Evolutionary conservation across 2,329 filamentous ascomycete genomes (phyloP).

Genomic region (Penicillium hordei): DNA sequence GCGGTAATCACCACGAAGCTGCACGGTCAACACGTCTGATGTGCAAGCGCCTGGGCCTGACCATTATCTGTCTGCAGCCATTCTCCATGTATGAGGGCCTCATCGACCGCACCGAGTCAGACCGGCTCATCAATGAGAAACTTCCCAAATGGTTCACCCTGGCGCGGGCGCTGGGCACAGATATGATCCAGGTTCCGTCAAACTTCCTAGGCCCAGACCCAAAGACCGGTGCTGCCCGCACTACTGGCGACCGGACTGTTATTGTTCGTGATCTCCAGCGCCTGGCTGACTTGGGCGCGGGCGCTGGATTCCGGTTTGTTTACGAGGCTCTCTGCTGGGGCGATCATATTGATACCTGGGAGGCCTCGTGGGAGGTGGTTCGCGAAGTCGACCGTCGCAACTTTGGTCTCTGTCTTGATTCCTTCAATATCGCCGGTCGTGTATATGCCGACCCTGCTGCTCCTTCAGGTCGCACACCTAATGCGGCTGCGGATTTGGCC

Average conservation of each 20-base stretch:
- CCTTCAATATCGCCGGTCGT: slow-evolving; percentile 73
- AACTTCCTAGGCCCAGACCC: slow-evolving; percentile 57
- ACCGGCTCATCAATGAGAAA: slow-evolving; percentile 57
- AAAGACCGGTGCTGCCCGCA: slow-evolving; percentile 39
- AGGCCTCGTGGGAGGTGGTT: slow-evolving; percentile 69
- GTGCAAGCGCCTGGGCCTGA: slow-evolving; percentile 32
- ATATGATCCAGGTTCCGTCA: slow-evolving; percentile 73
- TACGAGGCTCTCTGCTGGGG: slow-evolving; percentile 74
- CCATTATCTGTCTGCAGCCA: slow-evolving; percentile 63
- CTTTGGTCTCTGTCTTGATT: slow-evolving; percentile 75
- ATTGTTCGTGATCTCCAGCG: slow-evolving; percentile 37
- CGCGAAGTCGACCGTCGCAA: slow-evolving; percentile 66
- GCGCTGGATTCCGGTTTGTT: slow-evolving; percentile 47
- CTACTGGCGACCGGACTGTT: slow-evolving; percentile 34
- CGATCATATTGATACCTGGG: slow-evolving; percentile 69
- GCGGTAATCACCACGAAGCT: slow-evolving; percentile 26
- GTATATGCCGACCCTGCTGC: slow-evolving; percentile 68
- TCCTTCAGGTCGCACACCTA: slow-evolving; percentile 49
- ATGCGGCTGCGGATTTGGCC: slow-evolving; percentile 55
- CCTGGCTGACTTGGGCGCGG: slow-evolving; percentile 66
- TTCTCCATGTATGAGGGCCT: slow-evolving; percentile 78
- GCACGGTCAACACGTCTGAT: slow-evolving; percentile 52
- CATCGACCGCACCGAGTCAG: slow-evolving; percentile 60
- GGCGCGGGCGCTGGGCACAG: slow-evolving; percentile 62
- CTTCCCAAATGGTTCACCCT: slow-evolving; percentile 70